Base-by-base conservation (phyloP, 192 early-diverging fungal species). In the Umbelopsis ramanniana region DNA sequence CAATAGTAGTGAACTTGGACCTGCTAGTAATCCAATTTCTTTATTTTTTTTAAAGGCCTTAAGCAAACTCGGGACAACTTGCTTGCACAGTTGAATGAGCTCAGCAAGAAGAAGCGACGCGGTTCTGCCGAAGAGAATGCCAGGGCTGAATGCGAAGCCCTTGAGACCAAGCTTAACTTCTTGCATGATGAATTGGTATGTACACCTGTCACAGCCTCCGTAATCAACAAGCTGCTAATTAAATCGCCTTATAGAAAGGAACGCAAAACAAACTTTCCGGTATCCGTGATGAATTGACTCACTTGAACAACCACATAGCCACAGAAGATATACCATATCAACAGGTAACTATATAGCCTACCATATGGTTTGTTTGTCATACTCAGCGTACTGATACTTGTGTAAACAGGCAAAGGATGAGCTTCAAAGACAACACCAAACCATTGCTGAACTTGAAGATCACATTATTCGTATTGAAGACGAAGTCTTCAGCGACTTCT, bases 401-500 rank as follows among this genome's bases (percentile, higher is more conserved):
- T n/a, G 6, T 43, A 29, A n/a, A 37, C 19, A 63, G 29, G 57
- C 57, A 19, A 63, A 33, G 29, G 26, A 63, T 19, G 57, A 35
- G 2, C 33, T 63, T 19, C 33, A 63, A 29, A 17, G 24, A 37
- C 57, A 38, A 37, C 17, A 81, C n/a, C 46, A 33, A 0, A 72
- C 79, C 29, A 83, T 91, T 46, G 57, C 73, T 2, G 46, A 73
- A 46, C 70, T 87, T 6, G 83, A 84, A 74, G 66, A 69, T 4
- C 74, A 67, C 11, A 86, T 93, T 48, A 78, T 81, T 24, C 68
- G 74, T 22, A 82, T 86, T 24, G 89, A 90, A 46, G 89, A 92
- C 68, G 74, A 81, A 17, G 81, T 94, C 7, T 99, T 99, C 85
- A 84, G 82, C 0, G 83, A 81, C 1, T 96, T 99, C 66, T 98